Base-by-base conservation (phyloP, 2,329 filamentous ascomycete genomes). In the Talaromyces verruculosus region DNA sequence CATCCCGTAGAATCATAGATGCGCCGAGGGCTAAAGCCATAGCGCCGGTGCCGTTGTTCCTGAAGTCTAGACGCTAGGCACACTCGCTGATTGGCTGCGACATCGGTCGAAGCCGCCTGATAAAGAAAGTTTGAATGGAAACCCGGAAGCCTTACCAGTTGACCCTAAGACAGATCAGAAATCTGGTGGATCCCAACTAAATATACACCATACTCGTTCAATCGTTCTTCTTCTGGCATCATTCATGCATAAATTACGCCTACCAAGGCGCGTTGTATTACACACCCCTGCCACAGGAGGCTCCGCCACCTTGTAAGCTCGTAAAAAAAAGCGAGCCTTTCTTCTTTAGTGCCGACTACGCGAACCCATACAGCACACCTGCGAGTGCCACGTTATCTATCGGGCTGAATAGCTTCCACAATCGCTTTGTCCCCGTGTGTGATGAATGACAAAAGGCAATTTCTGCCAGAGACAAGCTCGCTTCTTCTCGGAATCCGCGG, bases 351-450 rank as follows among this genome's bases (percentile, higher is more conserved):
- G 30, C 13, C 25, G 13, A 28, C 13, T 13, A 13, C 22, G 17
- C 30, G 33, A 55, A 39, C 19, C 43, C 45, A 41, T 62, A 51
- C 60, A 37, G 22, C 30, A 7, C 45, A 53, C 19, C n/a, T 17
- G 2, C 11, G 10, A 15, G n/a, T 17, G 43, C 60, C 60, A 62
- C 47, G 61, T 63, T 63, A 43, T 62, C 51, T 55, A 19, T 35
- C 47, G 4, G 15, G 47, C 35, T 55, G 35, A 43, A 37, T 13
- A 63, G 47, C 25, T 51, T 43, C 33, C 8, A 25, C 25, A 19
- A 11, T 57, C 35, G 22, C 22, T 15, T 33, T 30, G 47, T 22
- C 51, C 51, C 30, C 51, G 22, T 22, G 6, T 57, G 17, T 13
- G n/a, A 57, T 15, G 30, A 33, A 55, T n/a, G 53, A 57, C 17